Base-by-base conservation (phyloP, 2,329 filamentous ascomycete species). In the Apiospora rasikravindrae region DNA sequence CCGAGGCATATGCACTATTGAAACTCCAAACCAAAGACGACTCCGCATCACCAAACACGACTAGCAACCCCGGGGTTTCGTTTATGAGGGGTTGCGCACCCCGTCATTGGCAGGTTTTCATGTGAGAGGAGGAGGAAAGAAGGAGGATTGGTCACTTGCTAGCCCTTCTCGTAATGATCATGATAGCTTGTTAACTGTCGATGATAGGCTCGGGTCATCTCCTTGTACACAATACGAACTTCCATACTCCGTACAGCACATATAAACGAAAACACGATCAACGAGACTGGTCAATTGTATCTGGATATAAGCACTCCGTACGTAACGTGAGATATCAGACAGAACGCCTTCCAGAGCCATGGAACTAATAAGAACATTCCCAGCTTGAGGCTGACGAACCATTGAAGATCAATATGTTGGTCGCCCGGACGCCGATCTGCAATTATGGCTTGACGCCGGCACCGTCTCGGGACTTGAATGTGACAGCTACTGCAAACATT, bases 1-100 rank as follows among this genome's bases (percentile, higher is more conserved):
- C 57, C 57, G 33, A 64, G 57, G 57, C 33, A 64, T 40, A 13
- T 64, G 57, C 33, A n/a, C 57, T 29, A 64, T 64, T 64, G 57
- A 64, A 64, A 64, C 57, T 14, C 57, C 57, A 64, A 64, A 64
- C 8, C 29, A 10, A 40, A 3, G 22, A 64, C 57, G 33, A 64
- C 57, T 64, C 57, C 57, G 57, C 57, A 64, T 64, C 57, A 4
- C 57, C 57, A 64, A 37, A 7, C n/a, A 61, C 53, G 53, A 40
- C 57, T 64, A 64, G 33, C n/a, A 40, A 33, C 8, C 57, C 57
- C 33, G 6, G 33, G 57, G 57, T 4, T 22, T 37, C 33, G 19
- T 64, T 64, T n/a, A 64, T 64, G 33, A 64, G 57, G 57, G 57
- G 57, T 40, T 40, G 33, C 33, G 4, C 13, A n/a, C 19, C 29